Conservation (phyloP, 345 rosid genomes). For the Arabidopsis thaliana region TAIR10.1 NC_003076.8:16302501-16303000, state of each 20-base stretch:
- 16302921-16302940: slow-evolving; percentile 68
- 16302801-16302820: slow-evolving; percentile 83
- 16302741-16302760: slow-evolving; percentile 56
- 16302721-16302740: slow-evolving; percentile 56
- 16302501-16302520: slow-evolving; percentile 81
- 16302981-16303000: slow-evolving; percentile 6
- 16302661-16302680: slow-evolving; percentile 61
- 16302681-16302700: slow-evolving; percentile 50
- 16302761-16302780: slow-evolving; percentile 59
- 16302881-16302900: slow-evolving; percentile 97
- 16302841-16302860: slow-evolving; percentile 72
- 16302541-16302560: slow-evolving; percentile 62
- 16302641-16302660: slow-evolving; percentile 65
- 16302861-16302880: slow-evolving; percentile 60
- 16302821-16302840: slow-evolving; percentile 81
- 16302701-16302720: slow-evolving; percentile 55
- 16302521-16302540: slow-evolving; percentile 94
- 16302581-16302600: slow-evolving; percentile 68
- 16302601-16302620: slow-evolving; percentile 72
- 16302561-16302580: slow-evolving; percentile 60
- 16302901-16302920: slow-evolving; percentile 76
- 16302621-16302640: slow-evolving; percentile 68
- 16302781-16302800: slow-evolving; percentile 62
- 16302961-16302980: slow-evolving; percentile 14
- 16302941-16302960: slow-evolving; percentile 33